Base-by-base conservation (phyloP, 345 rosid genomes). In the Eucalyptus globulus region DNA sequence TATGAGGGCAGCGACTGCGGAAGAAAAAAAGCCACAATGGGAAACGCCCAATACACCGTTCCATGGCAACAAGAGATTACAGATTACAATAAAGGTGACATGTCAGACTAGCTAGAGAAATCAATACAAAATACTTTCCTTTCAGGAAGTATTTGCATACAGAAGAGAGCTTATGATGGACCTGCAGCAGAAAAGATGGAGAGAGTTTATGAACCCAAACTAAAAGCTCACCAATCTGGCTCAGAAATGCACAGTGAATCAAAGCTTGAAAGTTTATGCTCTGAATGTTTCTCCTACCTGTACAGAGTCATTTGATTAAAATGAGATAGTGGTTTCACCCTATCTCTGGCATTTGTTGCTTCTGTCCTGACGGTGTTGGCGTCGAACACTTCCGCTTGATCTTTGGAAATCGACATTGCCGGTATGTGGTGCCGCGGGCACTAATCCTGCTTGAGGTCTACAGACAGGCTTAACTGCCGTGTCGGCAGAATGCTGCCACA, bases 401-500 rank as follows among this genome's bases (percentile, higher is more conserved):
- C 88, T 93, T 76, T 90, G 88, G 60, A 89, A 40, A 87, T 89
- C 88, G 43, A 88, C 49, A 53, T 89, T 90, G 50, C 88, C 60
- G 6, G 88, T 8, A 45, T 50, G 92, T 17, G 88, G 87, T 9
- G 91, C 89, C 15, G 89, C 67, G n/a, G 93, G 92, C 62, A 89
- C 91, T 24, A 40, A 51, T 26, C 80, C 87, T 60, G 80, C 60
- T 80, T 87, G 92, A 69, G 89, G 91, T 86, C 91, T 89, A 80
- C 87, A 87, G 15, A 83, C 69, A 2, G 93, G 88, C 91, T 91
- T 89, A 89, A 88, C 93, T 65, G 91, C 31, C 21, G 89, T 54
- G 27, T 80, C 62, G 0, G 53, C 53, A 60, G 89, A 76, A 40
- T 93, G 95, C 93, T 91, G 94, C 91, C 91, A 91, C 86, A 93